phyloP scores from a whole-genome alignment of 192 early-diverging fungal species.

The Coemansia sp. region DNA sequence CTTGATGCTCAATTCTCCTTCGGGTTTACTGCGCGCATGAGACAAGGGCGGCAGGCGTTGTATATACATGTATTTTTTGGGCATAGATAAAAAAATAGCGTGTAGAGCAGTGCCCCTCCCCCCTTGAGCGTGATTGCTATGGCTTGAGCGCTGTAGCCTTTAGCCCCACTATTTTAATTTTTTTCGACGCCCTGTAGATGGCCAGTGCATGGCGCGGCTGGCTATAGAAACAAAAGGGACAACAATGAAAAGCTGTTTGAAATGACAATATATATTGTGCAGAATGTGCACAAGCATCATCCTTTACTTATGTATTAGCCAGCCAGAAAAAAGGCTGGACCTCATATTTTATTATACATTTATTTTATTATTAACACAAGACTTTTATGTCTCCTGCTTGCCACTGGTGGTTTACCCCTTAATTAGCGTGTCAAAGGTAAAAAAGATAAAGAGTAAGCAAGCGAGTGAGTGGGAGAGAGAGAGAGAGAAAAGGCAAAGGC shows the following conservation, averaged over 20 bases:
- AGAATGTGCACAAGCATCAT: not conserved
- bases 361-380: not conserved
- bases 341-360: too few relatives aligned
- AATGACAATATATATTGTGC: not conserved
- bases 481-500: not conserved
- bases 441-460: not conserved
- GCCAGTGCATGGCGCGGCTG: not conserved
- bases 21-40: slow-evolving; percentile 9
- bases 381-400: not conserved
- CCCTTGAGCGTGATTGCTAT: too few relatives aligned
- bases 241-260: not conserved
- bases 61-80: too few relatives aligned
- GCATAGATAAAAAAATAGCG: not conserved
- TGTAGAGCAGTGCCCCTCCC: too few relatives aligned
- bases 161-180: not conserved
- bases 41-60: not conserved
- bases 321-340: not conserved
- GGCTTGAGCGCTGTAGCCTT: not conserved
- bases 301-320: not conserved
- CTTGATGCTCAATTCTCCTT: not conserved
- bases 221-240: not conserved
- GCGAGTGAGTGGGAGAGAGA: too few relatives aligned
- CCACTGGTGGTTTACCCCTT: not conserved
- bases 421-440: not conserved
- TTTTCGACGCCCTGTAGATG: not conserved